Evolutionary conservation across 2,329 filamentous ascomycete genomes (phyloP), one percentile per base, ranked within the genome.

Genomic region (Colletotrichum plurivorum): DNA sequence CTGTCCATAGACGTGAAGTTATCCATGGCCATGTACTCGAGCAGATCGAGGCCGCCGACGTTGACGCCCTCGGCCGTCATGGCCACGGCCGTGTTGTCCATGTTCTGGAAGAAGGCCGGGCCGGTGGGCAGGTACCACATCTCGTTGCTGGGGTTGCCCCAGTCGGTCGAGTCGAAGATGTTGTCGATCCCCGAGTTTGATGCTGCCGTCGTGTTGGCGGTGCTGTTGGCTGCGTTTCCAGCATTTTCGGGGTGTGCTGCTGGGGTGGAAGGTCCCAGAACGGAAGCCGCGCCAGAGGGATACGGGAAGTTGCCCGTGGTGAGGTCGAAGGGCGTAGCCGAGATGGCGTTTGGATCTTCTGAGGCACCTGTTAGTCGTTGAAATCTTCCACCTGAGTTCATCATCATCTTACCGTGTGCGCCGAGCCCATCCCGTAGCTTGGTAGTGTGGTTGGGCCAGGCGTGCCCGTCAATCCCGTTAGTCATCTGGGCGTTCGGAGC

Each of bases 1-100:
- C 73, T 73, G 39, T 75, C 72, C 52, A 75, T 63, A 25, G 53
- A 62, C 10, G 83, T 79, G 53, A 84, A 84, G 77, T 61, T 61
- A 46, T 88, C 89, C 85, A 91, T 88, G 8, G 88, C 87, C 89
- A 92, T 91, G 71, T 89, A 91, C 75, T 92, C 90, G 15, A 92
- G 83, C 73, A 92, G 75, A 75, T 92, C 90, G 39, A 92, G 82
- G 0, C 90, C 90, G 10, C 89, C 89, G 2, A 92, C 87, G 73
- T 91, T 91, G 57, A 92, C 87, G 31, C 89, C 89, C 72, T 92
- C 89, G 9, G 89, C 88, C 3, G 89, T 91, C 87, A 91, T 91
- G 51, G 88, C 88, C 10, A 91, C 88, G 7, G 84, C 84, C 41
- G 84, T 84, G 71, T 89, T 88, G 69, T 87, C 87, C 74, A 90